Evolutionary conservation across 345 rosid species (phyloP).

Genomic region (Boechera stricta): DNA sequence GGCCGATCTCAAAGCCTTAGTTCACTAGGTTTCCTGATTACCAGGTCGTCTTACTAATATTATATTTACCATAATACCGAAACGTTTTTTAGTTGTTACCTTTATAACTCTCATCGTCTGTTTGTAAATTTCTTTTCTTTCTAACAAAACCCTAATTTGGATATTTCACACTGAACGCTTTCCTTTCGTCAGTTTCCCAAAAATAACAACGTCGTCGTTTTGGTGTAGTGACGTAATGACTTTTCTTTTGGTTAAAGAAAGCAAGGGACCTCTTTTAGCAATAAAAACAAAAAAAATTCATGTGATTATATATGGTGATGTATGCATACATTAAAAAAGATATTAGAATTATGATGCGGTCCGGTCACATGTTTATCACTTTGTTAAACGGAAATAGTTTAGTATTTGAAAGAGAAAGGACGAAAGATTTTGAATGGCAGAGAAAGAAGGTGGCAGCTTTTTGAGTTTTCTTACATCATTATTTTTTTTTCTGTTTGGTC

Average conservation of each 20-base stretch:
- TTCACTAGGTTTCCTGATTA: not conserved
- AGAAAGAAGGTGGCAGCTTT: conserved; percentile 45
- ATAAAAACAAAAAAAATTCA: not conserved
- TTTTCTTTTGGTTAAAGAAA: not conserved
- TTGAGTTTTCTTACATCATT: not conserved
- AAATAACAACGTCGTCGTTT: not conserved
- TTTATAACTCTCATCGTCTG: not conserved
- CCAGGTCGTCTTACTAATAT: not conserved
- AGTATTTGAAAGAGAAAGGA: conserved; percentile 8
- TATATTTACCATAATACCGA: not conserved
- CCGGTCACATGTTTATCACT: conserved; percentile 37
- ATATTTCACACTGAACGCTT: not conserved
- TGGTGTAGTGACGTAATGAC: not conserved
- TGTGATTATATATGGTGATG: conserved; percentile 24
- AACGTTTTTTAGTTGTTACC: not conserved
- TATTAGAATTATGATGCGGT: conserved; percentile 11
- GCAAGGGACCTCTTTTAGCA: not conserved
- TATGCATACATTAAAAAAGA: not conserved
- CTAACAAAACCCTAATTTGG: not conserved
- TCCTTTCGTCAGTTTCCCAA: not conserved
- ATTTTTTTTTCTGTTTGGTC: not conserved
- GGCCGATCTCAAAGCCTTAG: conserved; percentile 1
- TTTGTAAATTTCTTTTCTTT: not conserved
- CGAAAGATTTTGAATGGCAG: conserved; percentile 38
- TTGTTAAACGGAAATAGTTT: conserved; percentile 13